Conservation (phyloP, 768 basidiomycete genomes). For the Phlebiopsis gigantea region DNA sequence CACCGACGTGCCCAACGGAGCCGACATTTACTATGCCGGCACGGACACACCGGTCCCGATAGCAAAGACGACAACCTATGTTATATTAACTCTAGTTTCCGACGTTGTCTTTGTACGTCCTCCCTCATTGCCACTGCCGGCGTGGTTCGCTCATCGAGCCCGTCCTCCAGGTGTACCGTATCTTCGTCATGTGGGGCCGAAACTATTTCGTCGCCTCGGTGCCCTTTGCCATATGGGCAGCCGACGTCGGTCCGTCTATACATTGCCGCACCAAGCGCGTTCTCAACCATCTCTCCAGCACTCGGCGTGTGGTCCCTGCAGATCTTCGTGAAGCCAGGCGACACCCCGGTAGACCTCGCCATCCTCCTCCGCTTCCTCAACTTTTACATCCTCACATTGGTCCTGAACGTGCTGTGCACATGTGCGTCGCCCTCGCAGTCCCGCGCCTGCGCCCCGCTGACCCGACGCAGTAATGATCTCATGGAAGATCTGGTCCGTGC, state of each 20-base stretch:
- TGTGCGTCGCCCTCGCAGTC: conserved; percentile 12
- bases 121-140: neutral
- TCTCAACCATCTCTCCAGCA: conserved; percentile 11
- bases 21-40: conserved; percentile 17
- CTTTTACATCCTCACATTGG: conserved; percentile 23
- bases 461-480: conserved; percentile 24
- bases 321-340: conserved; percentile 17
- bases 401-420: conserved; percentile 24
- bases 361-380: conserved; percentile 19
- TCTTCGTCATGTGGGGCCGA: conserved; percentile 23
- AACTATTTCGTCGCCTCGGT: conserved; percentile 13
- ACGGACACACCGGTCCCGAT: conserved; percentile 20
- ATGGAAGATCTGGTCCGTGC: conserved; percentile 21
- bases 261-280: neutral
- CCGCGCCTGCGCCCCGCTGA: no score
- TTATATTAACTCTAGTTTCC: conserved; percentile 21
- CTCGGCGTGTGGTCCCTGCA: conserved; percentile 18
- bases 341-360: conserved; percentile 18
- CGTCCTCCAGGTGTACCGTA: conserved; percentile 25
- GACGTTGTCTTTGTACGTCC: conserved; percentile 7
- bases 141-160: neutral
- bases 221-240: conserved; percentile 22
- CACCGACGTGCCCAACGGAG: conserved; percentile 10
- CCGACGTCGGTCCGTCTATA: conserved; percentile 19
- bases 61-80: conserved; percentile 21